Percentiles rank a stretch among this genome's conserved stretches.
phyloP scores from a whole-genome alignment of 2,329 filamentous ascomycete species.

The Aotearoamyces nothofagi region DNA sequence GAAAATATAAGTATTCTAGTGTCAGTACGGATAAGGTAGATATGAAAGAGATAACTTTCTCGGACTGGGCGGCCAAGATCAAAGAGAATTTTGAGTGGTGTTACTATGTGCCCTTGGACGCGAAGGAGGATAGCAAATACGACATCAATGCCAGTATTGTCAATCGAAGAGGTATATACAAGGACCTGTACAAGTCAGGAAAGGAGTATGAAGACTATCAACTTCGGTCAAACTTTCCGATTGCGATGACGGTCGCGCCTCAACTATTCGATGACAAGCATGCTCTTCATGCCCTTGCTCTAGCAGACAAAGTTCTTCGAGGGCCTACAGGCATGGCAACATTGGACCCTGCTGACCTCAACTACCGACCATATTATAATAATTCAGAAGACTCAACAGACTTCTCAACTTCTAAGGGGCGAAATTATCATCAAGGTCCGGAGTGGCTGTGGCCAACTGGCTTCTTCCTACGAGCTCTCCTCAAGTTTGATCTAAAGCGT shows the following conservation, averaged over 20 bases:
- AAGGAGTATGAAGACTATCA: conserved; percentile 98
- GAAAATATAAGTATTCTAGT: conserved; percentile 56
- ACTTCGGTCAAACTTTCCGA: conserved; percentile 82
- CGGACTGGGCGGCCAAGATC: conserved; percentile 66
- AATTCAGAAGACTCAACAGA: conserved; percentile 88
- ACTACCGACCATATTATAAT: conserved; percentile 89
- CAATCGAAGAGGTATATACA: conserved; percentile 93
- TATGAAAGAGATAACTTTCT: conserved; percentile 46
- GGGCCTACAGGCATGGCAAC: conserved; percentile 93
- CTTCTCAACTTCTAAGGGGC: conserved; percentile 82
- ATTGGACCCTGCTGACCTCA: conserved; percentile 77
- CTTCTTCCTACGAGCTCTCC: conserved; percentile 81
- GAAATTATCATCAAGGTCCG: conserved; percentile 96
- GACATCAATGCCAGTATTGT: conserved; percentile 67
- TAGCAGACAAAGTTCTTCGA: conserved; percentile 66
- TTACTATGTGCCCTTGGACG: conserved; percentile 67
- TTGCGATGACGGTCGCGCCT: conserved; percentile 88
- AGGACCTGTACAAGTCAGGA: conserved; percentile 84
- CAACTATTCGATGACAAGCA: conserved; percentile 69
- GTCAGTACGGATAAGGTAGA: conserved; percentile 50
- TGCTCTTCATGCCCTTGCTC: conserved; percentile 63
- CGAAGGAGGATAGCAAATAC: conserved; percentile 58
- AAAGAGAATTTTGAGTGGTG: conserved; percentile 80
- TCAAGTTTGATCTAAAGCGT: conserved; percentile 76
- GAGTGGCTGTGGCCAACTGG: conserved; percentile 98